Base-by-base conservation (phyloP, 2,329 filamentous ascomycete genomes). In the Alternaria brassicae region DNA sequence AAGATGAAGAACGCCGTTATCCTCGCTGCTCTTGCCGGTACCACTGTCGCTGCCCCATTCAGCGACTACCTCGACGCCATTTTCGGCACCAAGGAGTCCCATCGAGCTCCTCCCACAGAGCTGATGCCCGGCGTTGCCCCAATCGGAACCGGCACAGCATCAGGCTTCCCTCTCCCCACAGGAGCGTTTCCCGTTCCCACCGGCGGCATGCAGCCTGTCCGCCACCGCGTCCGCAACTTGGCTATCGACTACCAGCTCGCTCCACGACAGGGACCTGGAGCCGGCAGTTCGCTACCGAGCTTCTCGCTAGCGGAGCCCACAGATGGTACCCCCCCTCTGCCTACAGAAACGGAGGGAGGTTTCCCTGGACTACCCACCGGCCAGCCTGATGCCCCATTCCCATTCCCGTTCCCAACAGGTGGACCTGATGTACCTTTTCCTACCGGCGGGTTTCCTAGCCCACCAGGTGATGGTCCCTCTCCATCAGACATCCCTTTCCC, bases 1-100 rank as follows among this genome's bases (percentile, higher is more conserved):
- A 39, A 45, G 60, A 73, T 73, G 70, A 69, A 61, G 58, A 65
- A 65, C 30, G 36, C 61, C 39, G 50, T 73, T 30, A 45, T 72
- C 12, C 60, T 73, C 40, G 60, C 72, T 42, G 62, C 69, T 39
- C 65, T 73, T 41, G 59, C 65, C 40, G 60, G 71, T 56, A 61
- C 66, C n/a, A 51, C 70, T 28, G 34, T 65, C 5, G 69, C 71
- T 48, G 53, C 62, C 23, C 57, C 69, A 17, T 56, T 66, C 21
- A 53, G 56, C 42, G 49, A 52, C 48, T 55, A 58, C 36, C 37
- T 63, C 37, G 61, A 66, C 28, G 49, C 63, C 45, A 41, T 65
- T 30, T 67, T 67, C n/a, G 63, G 63, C 47, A 48, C 37, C 28
- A 27, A 60, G 34, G 49, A 65, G 21, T 53, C 50, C 12, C 61